Conservation (phyloP, 2,329 filamentous ascomycete genomes). For the Curvularia hawaiiensis region DNA sequence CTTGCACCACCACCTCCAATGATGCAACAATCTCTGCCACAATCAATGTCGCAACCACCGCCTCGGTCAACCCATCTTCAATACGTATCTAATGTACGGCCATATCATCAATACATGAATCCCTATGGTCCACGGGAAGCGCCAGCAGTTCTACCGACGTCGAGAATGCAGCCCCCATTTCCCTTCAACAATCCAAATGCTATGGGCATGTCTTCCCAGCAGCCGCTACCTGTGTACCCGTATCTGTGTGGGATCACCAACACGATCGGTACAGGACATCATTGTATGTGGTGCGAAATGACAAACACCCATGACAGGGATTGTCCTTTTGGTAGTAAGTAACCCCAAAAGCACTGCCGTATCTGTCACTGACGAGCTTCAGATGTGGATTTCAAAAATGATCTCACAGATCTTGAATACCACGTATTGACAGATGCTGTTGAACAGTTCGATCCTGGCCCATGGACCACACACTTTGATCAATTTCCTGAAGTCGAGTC, state of each 20-base stretch:
- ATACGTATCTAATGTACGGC: not conserved
- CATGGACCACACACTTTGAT: conserved; percentile 28
- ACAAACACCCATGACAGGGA: conserved; percentile 14
- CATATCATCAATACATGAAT: not conserved
- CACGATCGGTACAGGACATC: too few species aligned
- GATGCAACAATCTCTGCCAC: not conserved
- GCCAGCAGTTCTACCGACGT: not conserved
- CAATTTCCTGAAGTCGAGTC: conserved; percentile 6
- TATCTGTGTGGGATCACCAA: too few species aligned
- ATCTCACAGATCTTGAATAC: conserved; percentile 21
- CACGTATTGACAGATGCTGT: conserved; percentile 19
- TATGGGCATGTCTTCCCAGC: not conserved
- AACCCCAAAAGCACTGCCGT: too few species aligned
- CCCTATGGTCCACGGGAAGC: not conserved
- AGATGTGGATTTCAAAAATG: conserved; percentile 17
- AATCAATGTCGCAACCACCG: too few species aligned
- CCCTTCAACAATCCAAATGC: not conserved
- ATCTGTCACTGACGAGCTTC: not conserved
- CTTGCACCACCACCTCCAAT: not conserved
- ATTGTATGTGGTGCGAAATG: conserved; percentile 36
- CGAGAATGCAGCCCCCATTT: not conserved
- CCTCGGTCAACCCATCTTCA: not conserved
- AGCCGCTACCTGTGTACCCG: too few species aligned
- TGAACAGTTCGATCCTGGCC: conserved; percentile 32
- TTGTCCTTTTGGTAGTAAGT: conserved; percentile 33